These are phyloP conservation scores for Lithocarpus polystachyus DNA, from an alignment of 306 rosid species.

Conservation along the genomic window DNA sequence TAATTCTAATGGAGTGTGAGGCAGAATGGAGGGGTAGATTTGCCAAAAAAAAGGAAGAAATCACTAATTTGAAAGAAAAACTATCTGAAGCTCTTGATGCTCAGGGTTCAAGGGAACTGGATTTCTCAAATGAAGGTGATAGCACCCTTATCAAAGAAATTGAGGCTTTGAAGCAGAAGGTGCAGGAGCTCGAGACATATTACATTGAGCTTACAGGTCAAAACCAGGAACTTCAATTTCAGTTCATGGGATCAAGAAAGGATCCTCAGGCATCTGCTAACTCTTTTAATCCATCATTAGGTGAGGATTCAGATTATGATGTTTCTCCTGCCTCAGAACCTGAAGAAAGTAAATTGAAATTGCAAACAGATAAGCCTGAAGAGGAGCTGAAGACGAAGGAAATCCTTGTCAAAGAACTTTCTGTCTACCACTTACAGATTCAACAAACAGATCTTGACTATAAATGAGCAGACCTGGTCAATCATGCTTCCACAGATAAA, in stretches of 20 bases:
- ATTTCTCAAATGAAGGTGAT: background rate
- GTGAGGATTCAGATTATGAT: background rate
- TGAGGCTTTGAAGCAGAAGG: conserved; percentile 23
- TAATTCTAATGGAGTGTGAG: conserved; percentile 6
- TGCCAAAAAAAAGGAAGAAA: conserved; percentile 30
- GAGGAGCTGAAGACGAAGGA: conserved; percentile 3
- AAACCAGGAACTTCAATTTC: background rate
- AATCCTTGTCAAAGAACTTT: background rate
- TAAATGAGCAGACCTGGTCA: background rate
- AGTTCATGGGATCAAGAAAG: background rate
- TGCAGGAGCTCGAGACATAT: conserved; percentile 35
- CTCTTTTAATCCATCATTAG: background rate
- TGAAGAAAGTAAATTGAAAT: conserved; percentile 1
- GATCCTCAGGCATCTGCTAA: background rate
- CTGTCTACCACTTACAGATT: background rate
- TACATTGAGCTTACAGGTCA: background rate
- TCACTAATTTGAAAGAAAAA: conserved; percentile 32
- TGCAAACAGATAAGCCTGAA: background rate
- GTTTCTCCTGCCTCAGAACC: background rate
- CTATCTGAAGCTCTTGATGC: conserved; percentile 34
- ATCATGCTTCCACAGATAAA: background rate
- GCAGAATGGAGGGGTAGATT: conserved; percentile 30
- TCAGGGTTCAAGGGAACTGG: background rate
- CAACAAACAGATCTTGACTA: background rate
- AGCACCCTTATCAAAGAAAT: conserved; percentile 18